Evolutionary conservation across 441 rosid species (phyloP), one percentile per base, ranked within the genome.

Genomic region (Viola pubescens): DNA sequence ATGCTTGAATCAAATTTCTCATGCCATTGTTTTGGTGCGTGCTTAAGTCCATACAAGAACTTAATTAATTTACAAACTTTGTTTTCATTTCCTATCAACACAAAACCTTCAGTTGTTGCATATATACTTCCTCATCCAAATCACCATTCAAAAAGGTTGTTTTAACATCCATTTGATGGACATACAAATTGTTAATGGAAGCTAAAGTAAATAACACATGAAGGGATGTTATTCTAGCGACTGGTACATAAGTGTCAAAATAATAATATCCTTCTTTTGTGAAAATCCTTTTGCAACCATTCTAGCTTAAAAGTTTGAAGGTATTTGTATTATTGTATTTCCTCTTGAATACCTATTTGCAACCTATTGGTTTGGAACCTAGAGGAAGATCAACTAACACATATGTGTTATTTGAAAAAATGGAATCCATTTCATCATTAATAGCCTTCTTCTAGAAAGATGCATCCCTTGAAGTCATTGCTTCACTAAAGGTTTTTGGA

Each of bases 291-390:
- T 26, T 0, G 2, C 8, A 12, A 48, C n/a, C 14, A 64, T 7
- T 26, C 44, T 56, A 0, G 0, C 6, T 16, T 8, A 7, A 45
- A 34, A 1, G 34, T 41, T 11, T 44, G 44, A 39, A 52, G 26
- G 9, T n/a, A n/a, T n/a, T n/a, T n/a, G n/a, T n/a, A n/a, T n/a
- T 9, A 10, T 4, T 34, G 11, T 3, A 6, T 52, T 59, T 59
- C 37, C 12, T 43, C 46, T 13, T 59, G 40, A 59, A 66, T 4
- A 66, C 14, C 12, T 9, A 59, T n/a, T 48, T 59, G 12, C 26
- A 14, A 4, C 8, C 12, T n/a, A 53, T 51, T 7, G 42, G 1
- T 56, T 56, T 61, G 2, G 54, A 65, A 14, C 45, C 14, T 1
- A 0, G n/a, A 10, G 51, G 52, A 10, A 62, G 41, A 39, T 58